Base-by-base conservation (phyloP, 140 eudicot genomes). In the Flaveria floridana region DNA sequence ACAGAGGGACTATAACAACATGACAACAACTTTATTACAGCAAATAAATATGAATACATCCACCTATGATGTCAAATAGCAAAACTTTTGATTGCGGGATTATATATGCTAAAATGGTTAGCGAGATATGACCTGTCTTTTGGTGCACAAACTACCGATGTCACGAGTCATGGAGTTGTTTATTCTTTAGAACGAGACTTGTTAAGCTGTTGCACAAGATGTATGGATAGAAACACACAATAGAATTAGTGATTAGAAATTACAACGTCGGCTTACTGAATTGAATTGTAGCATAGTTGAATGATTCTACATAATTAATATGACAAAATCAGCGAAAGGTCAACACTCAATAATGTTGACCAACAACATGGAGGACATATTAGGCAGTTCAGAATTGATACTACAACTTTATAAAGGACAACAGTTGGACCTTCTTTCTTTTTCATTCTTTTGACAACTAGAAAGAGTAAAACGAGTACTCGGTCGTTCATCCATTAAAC, bases 1-100 rank as follows among this genome's bases (percentile, higher is more conserved):
- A 48, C 16, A 53, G 19, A 18, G 61, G 10, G 23, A 53, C 21
- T 16, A 53, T n/a, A 53, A 53, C 23, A 53, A 53, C 44, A 61
- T 61, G 37, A 26, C 8, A 61, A 61, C 67, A 61, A 61, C 67
- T 57, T 57, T 57, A 30, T 21, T 23, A 61, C 67, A 61, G 20
- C 16, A 48, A 14, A 26, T 8, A 13, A 13, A 26, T 25, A 26
- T 4, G 2, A 61, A 23, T 25, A 23, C 13, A 26, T 25, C 67
- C 13, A 26, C 42, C 41, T 34, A 34, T 6, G 8, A 34, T 50
- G 16, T 14, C 19, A 50, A 50, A 50, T 18, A 34, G 41, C 41
- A 34, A 34, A 8, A 34, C 41, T 34, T 34, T 34, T 34, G 41
- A 34, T 56, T 56, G 20, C 20, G 0, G 63, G 28, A 56, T 20